Conservation (phyloP, 1,284 basidiomycete species). For the Ustilago xerochloae region DNA sequence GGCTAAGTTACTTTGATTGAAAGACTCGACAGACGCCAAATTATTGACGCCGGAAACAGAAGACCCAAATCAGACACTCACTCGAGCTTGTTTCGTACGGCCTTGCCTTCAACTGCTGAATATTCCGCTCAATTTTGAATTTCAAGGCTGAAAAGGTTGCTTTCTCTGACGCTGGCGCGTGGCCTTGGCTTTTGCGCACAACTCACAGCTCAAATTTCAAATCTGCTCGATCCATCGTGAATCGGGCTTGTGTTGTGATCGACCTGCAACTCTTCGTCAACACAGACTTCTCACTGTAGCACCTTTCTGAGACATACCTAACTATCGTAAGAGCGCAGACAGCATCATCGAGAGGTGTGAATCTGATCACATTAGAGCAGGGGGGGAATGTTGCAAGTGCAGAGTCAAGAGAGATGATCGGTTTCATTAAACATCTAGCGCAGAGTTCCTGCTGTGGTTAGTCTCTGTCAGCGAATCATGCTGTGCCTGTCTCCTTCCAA, state of each 20-base stretch:
- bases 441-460: no score
- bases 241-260: constrained; percentile 21
- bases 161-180: background rate
- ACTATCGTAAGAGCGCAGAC: no score
- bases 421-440: no score
- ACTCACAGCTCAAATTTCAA: constrained; percentile 4
- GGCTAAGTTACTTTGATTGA: background rate
- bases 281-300: background rate
- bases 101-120: background rate
- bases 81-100: constrained; percentile 43
- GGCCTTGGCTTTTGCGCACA: constrained; percentile 11
- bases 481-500: constrained; percentile 63
- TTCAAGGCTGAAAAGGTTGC: background rate
- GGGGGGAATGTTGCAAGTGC: no score
- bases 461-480: constrained; percentile 6
- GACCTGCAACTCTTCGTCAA: background rate
- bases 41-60: background rate
- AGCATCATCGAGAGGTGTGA: no score
- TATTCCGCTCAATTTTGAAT: background rate
- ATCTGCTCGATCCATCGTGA: constrained; percentile 18
- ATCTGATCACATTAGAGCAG: no score
- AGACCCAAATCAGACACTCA: no score
- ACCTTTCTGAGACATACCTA: no score
- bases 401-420: no score
- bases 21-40: background rate